Base-by-base conservation (phyloP, 331 rosid genomes). In the Quercus phellos region DNA sequence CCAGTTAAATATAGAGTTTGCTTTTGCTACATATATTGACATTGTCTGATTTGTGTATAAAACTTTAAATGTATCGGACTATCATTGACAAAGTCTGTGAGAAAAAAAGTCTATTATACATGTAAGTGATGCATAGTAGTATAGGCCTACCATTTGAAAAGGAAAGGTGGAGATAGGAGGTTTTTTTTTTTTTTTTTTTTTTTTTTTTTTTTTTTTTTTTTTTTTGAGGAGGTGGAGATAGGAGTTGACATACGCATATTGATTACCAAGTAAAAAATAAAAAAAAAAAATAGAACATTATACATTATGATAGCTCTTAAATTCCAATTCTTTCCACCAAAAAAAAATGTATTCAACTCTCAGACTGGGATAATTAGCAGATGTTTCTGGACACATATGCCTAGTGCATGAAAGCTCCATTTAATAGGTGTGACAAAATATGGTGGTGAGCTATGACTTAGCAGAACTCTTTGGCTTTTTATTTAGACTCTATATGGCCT, bases 391-490 rank as follows among this genome's bases (percentile, higher is more conserved):
- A 26, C 54, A 8, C 43, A 61, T 11, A 21, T 74, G 68, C 70
- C 55, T 72, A 61, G 50, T 55, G 90, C 83, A 83, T 82, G 87
- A 85, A 82, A 73, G 74, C 74, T 90, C 80, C 84, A 89, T 80
- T 79, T 81, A 82, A 87, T 78, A 78, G 92, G 87, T 70, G 66
- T 46, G 77, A 78, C 84, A 76, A 83, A 54, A 78, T 79, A 80
- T 84, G 79, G 90, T 86, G 87, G 88, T 85, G 89, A 87, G 84
- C 64, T 69, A 84, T 81, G 86, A 82, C 83, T 83, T 61, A 61
- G 46, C 46, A 38, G 85, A 70, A 78, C 87, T 83, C 83, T 68
- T 85, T 86, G 85, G 84, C 89, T 85, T 82, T 83, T 81, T 80
- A 79, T 85, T 79, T 74, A 78, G 32, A 60, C 29, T 76, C 78